Base-by-base conservation (phyloP, 2,329 filamentous ascomycete species). In the Calonectria pauciramosa region DNA sequence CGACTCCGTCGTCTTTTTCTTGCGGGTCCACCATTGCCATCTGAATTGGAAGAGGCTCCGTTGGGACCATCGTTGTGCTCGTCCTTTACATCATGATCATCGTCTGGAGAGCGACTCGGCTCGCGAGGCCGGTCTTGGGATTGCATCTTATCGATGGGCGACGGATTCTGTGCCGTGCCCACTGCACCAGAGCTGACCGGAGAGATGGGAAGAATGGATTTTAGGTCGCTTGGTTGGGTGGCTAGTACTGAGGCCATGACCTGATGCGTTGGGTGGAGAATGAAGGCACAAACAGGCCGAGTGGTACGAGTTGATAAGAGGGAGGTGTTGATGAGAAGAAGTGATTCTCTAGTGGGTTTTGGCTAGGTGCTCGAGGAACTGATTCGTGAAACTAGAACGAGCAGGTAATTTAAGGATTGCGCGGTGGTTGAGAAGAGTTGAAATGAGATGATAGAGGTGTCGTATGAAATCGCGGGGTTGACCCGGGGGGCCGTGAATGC, bases 1-100 rank as follows among this genome's bases (percentile, higher is more conserved):
- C 94, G 91, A 85, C 94, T 96, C 70, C 94, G 87, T 78, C 94
- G 88, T 72, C 93, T 88, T 85, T 95, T 92, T 71, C 93, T 89
- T 84, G 95, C 91, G 71, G 89, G 88, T 7, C 86, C 86, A 4
- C 86, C 86, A 3, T 89, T 89, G 1, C 89, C 89, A 36, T 91
- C 89, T 3, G 88, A 89, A 78, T 89, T 89, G 41, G 89, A 90
- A 7, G 89, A 90, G 75, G 87, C 86, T 23, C 84, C 88, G 71
- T 87, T 86, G 74, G 73, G 74, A 13, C 73, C 80, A 56, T 81
- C 79, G 59, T 80, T 75, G 10, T 79, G 77, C n/a, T 80, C 83
- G 28, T 85, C 85, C 41, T 84, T 86, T 56, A 82, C 84, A 74
- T 87, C 87, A 32, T 86, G 83, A 59, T 86, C 85, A 76, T 86